Evolutionary conservation across 192 early-diverging fungal species (phyloP).

Genomic region (Pecoramyces ruminantium): DNA sequence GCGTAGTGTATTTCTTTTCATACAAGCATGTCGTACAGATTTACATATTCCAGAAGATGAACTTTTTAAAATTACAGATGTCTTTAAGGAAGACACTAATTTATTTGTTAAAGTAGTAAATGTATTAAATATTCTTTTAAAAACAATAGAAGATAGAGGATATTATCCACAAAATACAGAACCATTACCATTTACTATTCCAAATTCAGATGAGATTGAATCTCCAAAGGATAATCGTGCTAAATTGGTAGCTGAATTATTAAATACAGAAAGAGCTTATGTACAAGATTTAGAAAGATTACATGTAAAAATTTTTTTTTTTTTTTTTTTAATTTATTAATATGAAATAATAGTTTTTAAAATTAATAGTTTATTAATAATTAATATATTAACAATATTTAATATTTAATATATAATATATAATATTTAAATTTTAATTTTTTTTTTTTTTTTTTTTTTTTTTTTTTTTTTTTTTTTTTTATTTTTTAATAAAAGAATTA

Average conservation of each 20-base stretch:
- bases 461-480: too few species aligned
- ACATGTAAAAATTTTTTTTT: slow-evolving; percentile 19
- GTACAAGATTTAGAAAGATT: slow-evolving; percentile 75
- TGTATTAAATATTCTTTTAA: not conserved
- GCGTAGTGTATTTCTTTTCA: not conserved
- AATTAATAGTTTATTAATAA: too few species aligned
- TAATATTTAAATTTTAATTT: too few species aligned
- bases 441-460: too few species aligned
- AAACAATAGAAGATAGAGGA: not conserved
- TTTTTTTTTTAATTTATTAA: too few species aligned
- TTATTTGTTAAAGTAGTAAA: slow-evolving; percentile 75
- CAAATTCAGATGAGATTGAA: not conserved
- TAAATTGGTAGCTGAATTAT: slow-evolving; percentile 67
- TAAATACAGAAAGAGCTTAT: slow-evolving; percentile 86
- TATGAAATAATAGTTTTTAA: too few species aligned
- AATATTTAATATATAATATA: too few species aligned
- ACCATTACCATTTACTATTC: not conserved
- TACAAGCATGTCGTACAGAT: not conserved
- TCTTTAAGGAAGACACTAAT: slow-evolving; percentile 90
- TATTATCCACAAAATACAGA: not conserved
- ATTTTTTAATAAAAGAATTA: too few species aligned
- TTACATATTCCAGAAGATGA: slow-evolving; percentile 5
- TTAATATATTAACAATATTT: too few species aligned
- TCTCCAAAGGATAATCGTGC: slow-evolving; percentile 73
- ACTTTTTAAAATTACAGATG: slow-evolving; percentile 66